Base-by-base conservation (phyloP, 345 rosid species). In the Sonneratia caseolaris region DNA sequence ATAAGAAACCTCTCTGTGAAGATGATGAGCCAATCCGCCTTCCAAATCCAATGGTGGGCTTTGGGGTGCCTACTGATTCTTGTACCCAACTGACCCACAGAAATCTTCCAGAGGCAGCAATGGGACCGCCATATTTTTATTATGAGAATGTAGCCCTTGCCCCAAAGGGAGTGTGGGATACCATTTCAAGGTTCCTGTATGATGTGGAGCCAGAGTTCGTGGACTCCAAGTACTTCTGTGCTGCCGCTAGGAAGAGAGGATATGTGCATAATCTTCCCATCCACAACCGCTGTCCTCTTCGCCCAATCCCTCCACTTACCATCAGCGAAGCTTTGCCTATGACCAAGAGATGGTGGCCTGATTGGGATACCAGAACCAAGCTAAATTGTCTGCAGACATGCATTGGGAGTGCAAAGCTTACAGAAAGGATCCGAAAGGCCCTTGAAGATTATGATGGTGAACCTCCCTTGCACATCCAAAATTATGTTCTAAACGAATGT, bases 61-160 rank as follows among this genome's bases (percentile, higher is more conserved):
- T 84, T 78, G 98, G 98, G n/a, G 76, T 83, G 27, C 98, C 98
- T 15, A 72, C 70, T 0, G 86, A 94, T 37, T 68, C 84, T 1
- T 71, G 48, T 12, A 35, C 18, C 0, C 38, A n/a, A 13, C 43
- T 81, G 45, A 74, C 78, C 51, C 73, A 75, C 35, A 78, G 98
- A 72, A 66, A 49, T n/a, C 85, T 94, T 68, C 90, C 98, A 5
- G 86, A 77, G 49, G 74, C 83, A 64, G 97, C 86, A 4, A 70
- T 37, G 2, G 93, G 91, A 12, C 97, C 91, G 24, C 97, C 97
- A 0, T 94, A 81, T 69, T 94, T 94, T 61, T 94, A 90, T 73
- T 94, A 90, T 10, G 98, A 94, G 79, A 94, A 94, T 21, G 98
- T 91, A 3, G 98, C 98, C 2, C 84, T 88, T 32, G 91, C 98